Conservation (phyloP, 164 flowering plant species). For the Akebia trifoliata region DNA sequence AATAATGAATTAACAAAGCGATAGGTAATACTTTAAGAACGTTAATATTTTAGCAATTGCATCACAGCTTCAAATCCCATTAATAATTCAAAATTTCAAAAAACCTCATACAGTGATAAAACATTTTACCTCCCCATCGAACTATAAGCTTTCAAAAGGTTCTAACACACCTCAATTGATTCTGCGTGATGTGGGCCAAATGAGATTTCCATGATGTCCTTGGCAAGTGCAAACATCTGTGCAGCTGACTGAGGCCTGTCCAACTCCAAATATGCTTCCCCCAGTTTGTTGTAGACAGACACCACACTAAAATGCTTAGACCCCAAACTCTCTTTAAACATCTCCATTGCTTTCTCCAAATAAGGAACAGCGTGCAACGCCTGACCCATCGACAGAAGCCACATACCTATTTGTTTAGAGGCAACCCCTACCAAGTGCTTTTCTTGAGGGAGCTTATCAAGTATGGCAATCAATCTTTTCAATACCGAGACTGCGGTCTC, state of each 20-base stretch:
- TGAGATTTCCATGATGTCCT: constrained; percentile 84
- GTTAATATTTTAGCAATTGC: no score
- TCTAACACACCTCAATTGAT: constrained; percentile 82
- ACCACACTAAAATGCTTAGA: constrained; percentile 85
- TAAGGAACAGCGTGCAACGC: constrained; percentile 75
- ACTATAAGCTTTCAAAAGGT: constrained; percentile 83
- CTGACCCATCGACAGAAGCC: constrained; percentile 72
- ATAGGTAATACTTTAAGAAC: no score
- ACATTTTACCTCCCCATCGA: constrained; percentile 80
- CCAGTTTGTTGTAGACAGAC: constrained; percentile 85
- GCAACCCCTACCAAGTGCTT: constrained; percentile 76
- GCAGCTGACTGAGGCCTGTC: constrained; percentile 92
- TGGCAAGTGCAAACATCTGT: constrained; percentile 86
- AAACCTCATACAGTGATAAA: no score
- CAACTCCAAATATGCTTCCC: constrained; percentile 87
- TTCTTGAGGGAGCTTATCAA: constrained; percentile 78
- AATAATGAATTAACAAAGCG: no score
- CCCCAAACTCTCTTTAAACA: constrained; percentile 80
- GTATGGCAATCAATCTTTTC: constrained; percentile 54
- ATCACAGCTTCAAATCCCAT: no score
- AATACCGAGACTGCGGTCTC: constrained; percentile 72
- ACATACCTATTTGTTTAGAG: constrained; percentile 79
- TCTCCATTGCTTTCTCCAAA: constrained; percentile 85
- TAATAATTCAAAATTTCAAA: no score
- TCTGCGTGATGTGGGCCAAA: constrained; percentile 89